Conservation (phyloP, 306 rosid genomes). For the Lablab purpureus region DNA sequence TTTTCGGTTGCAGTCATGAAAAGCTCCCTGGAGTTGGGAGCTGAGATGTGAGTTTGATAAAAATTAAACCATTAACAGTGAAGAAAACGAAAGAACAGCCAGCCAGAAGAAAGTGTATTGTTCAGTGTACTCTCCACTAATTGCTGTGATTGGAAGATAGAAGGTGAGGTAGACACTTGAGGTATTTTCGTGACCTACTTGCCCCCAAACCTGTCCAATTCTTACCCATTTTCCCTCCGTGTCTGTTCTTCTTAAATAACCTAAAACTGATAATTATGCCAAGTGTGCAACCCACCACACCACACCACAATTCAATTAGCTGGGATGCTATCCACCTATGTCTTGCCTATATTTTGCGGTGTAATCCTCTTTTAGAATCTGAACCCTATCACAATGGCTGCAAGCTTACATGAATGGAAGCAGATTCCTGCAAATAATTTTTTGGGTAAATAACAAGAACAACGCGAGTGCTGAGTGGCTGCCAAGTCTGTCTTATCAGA, state of each 20-base stretch:
- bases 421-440: background rate
- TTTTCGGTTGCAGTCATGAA: background rate
- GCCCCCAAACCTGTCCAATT: background rate
- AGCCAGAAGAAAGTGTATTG: background rate
- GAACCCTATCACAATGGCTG: background rate
- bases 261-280: background rate
- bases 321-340: background rate
- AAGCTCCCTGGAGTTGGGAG: background rate
- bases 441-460: background rate
- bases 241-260: background rate
- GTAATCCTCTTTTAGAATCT: background rate
- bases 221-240: background rate
- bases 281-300: background rate
- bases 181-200: background rate
- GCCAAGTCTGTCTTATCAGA: background rate
- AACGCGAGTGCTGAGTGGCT: background rate
- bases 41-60: background rate
- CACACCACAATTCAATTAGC: background rate
- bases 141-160: background rate
- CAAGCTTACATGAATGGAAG: background rate
- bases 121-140: background rate
- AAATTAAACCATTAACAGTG: background rate
- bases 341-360: background rate
- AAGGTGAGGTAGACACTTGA: background rate
- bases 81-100: background rate